A percentile compares a stretch with the other conserved stretches of the same genome.
These are phyloP conservation scores for Ophiocordyceps camponoti-saundersi DNA, from an alignment of 2,329 filamentous ascomycete genomes.

Conservation along the genomic window DNA sequence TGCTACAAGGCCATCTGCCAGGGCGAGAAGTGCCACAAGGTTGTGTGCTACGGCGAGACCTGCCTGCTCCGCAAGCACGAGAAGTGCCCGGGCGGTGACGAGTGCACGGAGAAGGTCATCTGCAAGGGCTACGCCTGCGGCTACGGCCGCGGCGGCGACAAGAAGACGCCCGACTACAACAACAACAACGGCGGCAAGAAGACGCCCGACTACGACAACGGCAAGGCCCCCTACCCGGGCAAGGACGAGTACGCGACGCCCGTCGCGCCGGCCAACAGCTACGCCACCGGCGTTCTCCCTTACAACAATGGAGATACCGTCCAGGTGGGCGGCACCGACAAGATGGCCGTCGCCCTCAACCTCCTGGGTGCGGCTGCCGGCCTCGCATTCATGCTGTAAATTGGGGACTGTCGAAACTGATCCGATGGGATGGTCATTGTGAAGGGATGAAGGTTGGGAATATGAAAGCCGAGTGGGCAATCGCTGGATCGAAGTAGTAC, in stretches of 20 bases:
- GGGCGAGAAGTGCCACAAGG: background rate
- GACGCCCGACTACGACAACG: too few species aligned
- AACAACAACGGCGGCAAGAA: background rate
- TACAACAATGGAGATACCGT: background rate
- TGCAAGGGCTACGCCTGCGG: background rate
- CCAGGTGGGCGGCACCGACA: conserved; percentile 6
- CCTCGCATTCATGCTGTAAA: conserved; percentile 9
- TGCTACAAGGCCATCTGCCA: background rate
- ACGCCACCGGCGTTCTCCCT: background rate
- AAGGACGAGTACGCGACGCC: background rate
- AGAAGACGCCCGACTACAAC: background rate
- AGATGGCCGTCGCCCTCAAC: conserved; percentile 5
- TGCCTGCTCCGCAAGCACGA: background rate
- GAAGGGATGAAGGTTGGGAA: background rate
- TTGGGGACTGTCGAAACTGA: too few species aligned
- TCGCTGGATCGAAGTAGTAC: background rate
- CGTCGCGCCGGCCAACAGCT: background rate
- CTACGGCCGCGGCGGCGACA: conserved; percentile 1
- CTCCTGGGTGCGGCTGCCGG: conserved; percentile 8
- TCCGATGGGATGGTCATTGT: too few species aligned
- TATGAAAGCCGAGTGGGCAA: background rate
- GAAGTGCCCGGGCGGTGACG: background rate
- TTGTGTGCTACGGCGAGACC: background rate
- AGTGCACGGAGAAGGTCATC: background rate
- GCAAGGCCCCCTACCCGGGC: background rate